phyloP scores from a whole-genome alignment of 441 rosid genomes.

The Pelargonium fulgidum region DNA sequence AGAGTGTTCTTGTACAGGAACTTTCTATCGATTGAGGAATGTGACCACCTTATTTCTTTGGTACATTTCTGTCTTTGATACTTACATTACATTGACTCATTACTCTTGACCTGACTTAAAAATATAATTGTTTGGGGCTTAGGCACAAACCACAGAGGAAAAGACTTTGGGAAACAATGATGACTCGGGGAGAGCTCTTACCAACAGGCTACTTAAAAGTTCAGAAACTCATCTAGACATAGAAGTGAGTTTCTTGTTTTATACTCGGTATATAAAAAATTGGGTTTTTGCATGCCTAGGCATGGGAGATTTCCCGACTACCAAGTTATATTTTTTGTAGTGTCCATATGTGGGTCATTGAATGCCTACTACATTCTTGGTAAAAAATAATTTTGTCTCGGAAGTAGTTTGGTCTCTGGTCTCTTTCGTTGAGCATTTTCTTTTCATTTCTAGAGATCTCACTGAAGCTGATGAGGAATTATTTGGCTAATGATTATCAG shows the following conservation, averaged over 20 bases:
- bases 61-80: constrained; percentile 28
- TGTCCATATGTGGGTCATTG: background rate
- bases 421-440: background rate
- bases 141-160: constrained; percentile 35
- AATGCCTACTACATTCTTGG: background rate
- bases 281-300: constrained; percentile 6
- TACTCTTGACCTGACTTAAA: constrained; percentile 13
- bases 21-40: constrained; percentile 65
- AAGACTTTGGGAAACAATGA: constrained; percentile 19
- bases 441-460: background rate
- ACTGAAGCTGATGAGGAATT: background rate
- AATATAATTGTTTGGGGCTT: constrained; percentile 20
- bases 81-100: background rate
- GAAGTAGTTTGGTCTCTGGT: constrained; percentile 4
- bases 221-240: constrained; percentile 31
- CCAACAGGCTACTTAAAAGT: constrained; percentile 28
- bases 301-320: background rate
- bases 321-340: background rate
- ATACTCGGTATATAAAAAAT: background rate
- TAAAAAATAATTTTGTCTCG: background rate
- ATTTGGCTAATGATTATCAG: background rate
- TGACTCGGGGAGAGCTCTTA: constrained; percentile 24
- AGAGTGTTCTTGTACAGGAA: constrained; percentile 73
- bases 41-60: constrained; percentile 64
- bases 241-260: constrained; percentile 34